Conservation (phyloP, 1,139 yeast genomes). For the Yueomyces sp. region DNA sequence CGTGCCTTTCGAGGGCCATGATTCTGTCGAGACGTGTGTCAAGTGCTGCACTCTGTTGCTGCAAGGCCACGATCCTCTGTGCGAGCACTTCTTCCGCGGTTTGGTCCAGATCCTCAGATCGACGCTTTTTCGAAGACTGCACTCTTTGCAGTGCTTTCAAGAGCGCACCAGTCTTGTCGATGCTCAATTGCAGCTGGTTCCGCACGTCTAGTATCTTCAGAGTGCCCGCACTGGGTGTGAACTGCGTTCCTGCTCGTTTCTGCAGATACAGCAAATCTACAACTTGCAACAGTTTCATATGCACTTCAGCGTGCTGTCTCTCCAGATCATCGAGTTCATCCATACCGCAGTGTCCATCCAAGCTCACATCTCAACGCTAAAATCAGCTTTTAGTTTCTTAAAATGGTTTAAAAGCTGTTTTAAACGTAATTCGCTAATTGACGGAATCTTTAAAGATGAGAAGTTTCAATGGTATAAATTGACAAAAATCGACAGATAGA, state of each 20-base stretch:
- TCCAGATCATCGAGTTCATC: constrained; percentile 13
- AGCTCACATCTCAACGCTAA: not conserved
- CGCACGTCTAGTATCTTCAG: constrained; percentile 10
- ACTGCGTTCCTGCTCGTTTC: constrained; percentile 6
- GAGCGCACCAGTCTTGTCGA: constrained; percentile 15
- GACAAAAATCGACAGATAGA: too few relatives aligned
- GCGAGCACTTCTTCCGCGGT: constrained; percentile 6
- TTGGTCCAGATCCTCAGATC: too few relatives aligned
- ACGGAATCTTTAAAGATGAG: too few relatives aligned
- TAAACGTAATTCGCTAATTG: too few relatives aligned
- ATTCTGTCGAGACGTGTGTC: too few relatives aligned
- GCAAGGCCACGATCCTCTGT: constrained; percentile 4
- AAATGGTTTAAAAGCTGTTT: too few relatives aligned
- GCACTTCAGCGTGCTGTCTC: constrained; percentile 13
- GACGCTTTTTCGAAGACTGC: too few relatives aligned
- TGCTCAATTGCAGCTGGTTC: constrained; percentile 13
- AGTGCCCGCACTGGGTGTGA: constrained; percentile 3
- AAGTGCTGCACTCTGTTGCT: constrained; percentile 3
- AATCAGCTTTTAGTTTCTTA: too few relatives aligned
- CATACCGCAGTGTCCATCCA: not conserved
- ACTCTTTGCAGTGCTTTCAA: not conserved
- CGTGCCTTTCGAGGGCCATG: too few relatives aligned
- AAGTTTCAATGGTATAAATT: too few relatives aligned
- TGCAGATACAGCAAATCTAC: constrained; percentile 16
- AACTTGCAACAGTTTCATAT: constrained; percentile 11